phyloP scores from a whole-genome alignment of 805 yeast genomes.

The Yarrowia sp. region DNA sequence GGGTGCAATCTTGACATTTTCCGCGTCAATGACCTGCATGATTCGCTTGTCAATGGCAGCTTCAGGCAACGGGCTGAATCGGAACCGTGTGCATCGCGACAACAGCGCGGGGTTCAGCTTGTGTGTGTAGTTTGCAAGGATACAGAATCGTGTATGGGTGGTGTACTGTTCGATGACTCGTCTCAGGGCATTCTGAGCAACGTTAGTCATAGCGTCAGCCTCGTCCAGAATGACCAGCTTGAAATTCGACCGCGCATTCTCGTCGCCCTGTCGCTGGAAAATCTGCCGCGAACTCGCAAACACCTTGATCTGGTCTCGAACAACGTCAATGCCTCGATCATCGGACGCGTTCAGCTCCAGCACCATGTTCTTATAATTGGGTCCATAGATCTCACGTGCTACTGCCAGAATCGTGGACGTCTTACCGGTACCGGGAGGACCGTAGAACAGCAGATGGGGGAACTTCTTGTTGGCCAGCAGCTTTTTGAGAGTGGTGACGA shows the following conservation, averaged over 20 bases:
- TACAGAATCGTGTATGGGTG: constrained; percentile 93
- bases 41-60: constrained; percentile 74
- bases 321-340: constrained; percentile 97
- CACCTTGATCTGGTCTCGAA: constrained; percentile 94
- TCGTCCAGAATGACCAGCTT: constrained; percentile 93
- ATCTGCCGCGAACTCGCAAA: constrained; percentile 97
- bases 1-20: constrained; percentile 62
- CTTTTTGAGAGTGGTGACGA: constrained; percentile 78
- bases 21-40: constrained; percentile 70
- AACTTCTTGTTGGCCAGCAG: constrained; percentile 42
- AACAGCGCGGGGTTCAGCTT: constrained; percentile 93
- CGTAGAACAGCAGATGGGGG: constrained; percentile 85
- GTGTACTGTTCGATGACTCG: constrained; percentile 94
- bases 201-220: constrained; percentile 97
- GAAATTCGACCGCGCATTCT: constrained; percentile 65
- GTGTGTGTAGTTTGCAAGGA: constrained; percentile 94
- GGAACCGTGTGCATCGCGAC: constrained; percentile 92
- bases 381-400: constrained; percentile 90
- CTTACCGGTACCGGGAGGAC: constrained; percentile 97
- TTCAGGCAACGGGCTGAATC: constrained; percentile 81
- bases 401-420: constrained; percentile 88
- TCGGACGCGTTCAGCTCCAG: constrained; percentile 95
- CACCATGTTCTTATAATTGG: constrained; percentile 87
- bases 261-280: constrained; percentile 16
- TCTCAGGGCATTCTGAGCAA: constrained; percentile 94